Evolutionary conservation across 805 yeast species (phyloP).

Genomic region (Yarrowia sp.): DNA sequence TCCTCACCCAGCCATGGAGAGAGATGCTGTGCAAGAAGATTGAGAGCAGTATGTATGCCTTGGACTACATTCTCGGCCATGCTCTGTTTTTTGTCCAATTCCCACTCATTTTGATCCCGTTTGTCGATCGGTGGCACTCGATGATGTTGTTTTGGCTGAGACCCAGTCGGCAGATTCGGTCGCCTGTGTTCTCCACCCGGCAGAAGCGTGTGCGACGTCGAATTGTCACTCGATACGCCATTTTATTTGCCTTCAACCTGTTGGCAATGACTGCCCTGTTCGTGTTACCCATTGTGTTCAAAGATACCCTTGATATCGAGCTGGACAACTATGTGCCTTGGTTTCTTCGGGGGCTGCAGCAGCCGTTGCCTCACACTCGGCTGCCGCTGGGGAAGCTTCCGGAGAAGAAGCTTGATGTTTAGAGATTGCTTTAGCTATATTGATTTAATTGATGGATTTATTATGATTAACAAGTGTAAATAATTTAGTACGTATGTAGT

Average conservation of each 20-base stretch:
- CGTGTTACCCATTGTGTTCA: slow-evolving; percentile 6
- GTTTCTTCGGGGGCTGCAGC: slow-evolving; percentile 15
- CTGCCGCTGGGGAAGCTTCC: slow-evolving; percentile 20
- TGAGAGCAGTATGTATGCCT: slow-evolving; percentile 85
- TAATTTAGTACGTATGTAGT: too few relatives aligned
- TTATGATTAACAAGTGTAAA: not conserved
- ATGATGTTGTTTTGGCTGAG: slow-evolving; percentile 93
- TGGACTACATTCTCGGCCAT: slow-evolving; percentile 87
- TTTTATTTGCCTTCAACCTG: slow-evolving; percentile 1
- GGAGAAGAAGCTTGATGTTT: slow-evolving; percentile 18
- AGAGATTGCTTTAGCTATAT: slow-evolving; percentile 3
- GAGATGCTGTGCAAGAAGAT: slow-evolving; percentile 82
- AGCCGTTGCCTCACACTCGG: slow-evolving; percentile 8
- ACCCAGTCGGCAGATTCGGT: slow-evolving; percentile 81
- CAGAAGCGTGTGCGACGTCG: slow-evolving; percentile 53
- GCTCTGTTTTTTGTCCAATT: slow-evolving; percentile 72
- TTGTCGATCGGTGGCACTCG: slow-evolving; percentile 86
- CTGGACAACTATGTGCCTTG: slow-evolving; percentile 10
- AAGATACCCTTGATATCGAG: slow-evolving; percentile 8
- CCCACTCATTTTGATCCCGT: slow-evolving; percentile 76
- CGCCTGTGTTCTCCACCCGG: slow-evolving; percentile 80
- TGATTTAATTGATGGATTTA: slow-evolving; percentile 7
- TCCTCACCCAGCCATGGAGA: slow-evolving; percentile 80
- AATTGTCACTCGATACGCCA: slow-evolving; percentile 9
- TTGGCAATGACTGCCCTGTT: slow-evolving; percentile 13